phyloP scores from a whole-genome alignment of 208 protist species.

The Acanthamoeba triangularis region DNA sequence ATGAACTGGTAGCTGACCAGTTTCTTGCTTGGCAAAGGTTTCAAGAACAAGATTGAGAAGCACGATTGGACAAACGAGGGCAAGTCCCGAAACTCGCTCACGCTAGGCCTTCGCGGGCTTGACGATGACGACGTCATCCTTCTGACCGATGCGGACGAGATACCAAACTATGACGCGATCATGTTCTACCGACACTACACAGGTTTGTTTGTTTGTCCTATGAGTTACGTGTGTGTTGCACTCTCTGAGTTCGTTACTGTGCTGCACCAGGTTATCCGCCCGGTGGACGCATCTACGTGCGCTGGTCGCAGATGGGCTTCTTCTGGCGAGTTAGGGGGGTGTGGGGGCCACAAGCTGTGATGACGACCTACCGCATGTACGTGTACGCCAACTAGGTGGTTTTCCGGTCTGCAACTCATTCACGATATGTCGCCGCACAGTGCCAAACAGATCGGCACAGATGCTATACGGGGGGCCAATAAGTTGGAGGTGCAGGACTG shows the following conservation, averaged over 20 bases:
- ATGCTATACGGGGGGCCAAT: too few relatives aligned
- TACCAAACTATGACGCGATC: not conserved
- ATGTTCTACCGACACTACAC: not conserved
- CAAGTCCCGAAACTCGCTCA: not conserved
- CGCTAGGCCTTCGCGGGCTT: not conserved
- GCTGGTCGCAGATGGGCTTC: slow-evolving; percentile 37
- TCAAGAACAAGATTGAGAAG: not conserved
- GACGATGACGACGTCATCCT: not conserved
- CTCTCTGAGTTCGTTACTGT: too few relatives aligned
- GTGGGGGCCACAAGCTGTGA: not conserved
- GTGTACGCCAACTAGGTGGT: too few relatives aligned
- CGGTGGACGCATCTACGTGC: not conserved
- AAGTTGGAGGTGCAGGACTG: too few relatives aligned
- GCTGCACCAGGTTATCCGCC: not conserved
- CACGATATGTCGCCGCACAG: too few relatives aligned
- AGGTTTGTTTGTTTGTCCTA: too few relatives aligned
- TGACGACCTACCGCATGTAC: not conserved
- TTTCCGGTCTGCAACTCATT: too few relatives aligned
- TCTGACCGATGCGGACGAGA: not conserved
- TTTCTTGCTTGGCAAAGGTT: not conserved
- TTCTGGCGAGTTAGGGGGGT: not conserved
- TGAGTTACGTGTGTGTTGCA: too few relatives aligned
- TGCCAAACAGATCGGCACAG: too few relatives aligned
- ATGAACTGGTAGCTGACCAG: too few relatives aligned
- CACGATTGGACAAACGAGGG: not conserved